Conservation (phyloP, 83 land plant species). For the Picea engelmannii region DNA sequence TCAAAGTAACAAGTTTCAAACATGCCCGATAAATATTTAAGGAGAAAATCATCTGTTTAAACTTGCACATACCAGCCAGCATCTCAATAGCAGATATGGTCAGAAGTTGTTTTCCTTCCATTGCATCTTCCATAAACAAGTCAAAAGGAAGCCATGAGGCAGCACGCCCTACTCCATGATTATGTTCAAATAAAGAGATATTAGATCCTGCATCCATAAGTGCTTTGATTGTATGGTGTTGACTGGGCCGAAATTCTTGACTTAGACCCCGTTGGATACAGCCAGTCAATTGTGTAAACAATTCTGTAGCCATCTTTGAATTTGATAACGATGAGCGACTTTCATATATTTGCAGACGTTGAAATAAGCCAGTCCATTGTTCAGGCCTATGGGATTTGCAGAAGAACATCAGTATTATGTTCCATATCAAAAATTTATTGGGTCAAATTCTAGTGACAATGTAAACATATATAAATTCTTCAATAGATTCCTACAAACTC, state of each 20-base stretch:
- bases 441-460: too few species aligned
- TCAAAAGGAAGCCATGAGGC: conserved; percentile 84
- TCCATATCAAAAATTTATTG: not conserved
- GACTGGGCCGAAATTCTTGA: conserved; percentile 32
- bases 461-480: too few species aligned
- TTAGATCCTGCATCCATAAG: conserved; percentile 40
- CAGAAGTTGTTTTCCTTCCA: conserved; percentile 74
- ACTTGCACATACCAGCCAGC: conserved; percentile 53
- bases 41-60: not conserved
- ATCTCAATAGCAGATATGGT: conserved; percentile 61
- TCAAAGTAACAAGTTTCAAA: not conserved
- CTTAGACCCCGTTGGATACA: conserved; percentile 28
- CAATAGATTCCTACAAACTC: too few species aligned
- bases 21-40: not conserved
- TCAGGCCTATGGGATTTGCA: conserved; percentile 40
- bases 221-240: conserved; percentile 37
- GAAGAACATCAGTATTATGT: not conserved
- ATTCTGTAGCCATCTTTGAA: conserved; percentile 13
- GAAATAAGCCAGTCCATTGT: conserved; percentile 39
- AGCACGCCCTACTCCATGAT: conserved; percentile 42
- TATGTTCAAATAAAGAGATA: conserved; percentile 33
- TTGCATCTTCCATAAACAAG: conserved; percentile 77
- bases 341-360: conserved; percentile 41
- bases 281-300: conserved; percentile 25
- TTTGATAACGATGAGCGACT: conserved; percentile 23